phyloP scores from a whole-genome alignment of 768 basidiomycete species.

The Punctularia strigosozonata region DNA sequence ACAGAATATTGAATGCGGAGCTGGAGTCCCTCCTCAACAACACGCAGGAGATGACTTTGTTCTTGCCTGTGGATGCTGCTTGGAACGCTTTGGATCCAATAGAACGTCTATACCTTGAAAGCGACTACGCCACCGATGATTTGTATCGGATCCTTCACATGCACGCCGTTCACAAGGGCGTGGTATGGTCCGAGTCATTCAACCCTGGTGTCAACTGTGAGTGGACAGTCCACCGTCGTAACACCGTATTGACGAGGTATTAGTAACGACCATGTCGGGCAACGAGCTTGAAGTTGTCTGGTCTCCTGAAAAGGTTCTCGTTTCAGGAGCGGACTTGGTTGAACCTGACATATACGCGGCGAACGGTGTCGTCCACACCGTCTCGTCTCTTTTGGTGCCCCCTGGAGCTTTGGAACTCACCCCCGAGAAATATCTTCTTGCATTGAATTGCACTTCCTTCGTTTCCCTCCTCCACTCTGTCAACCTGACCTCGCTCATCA shows the following conservation, averaged over 20 bases:
- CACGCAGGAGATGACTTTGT: conserved; percentile 71
- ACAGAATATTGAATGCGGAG: conserved; percentile 54
- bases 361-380: conserved; percentile 89
- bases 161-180: conserved; percentile 53
- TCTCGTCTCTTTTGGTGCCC: conserved; percentile 75
- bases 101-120: conserved; percentile 83
- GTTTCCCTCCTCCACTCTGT: conserved; percentile 82
- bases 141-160: conserved; percentile 66
- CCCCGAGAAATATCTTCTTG: conserved; percentile 89
- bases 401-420: conserved; percentile 67
- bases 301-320: conserved; percentile 38
- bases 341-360: conserved; percentile 84
- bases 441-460: conserved; percentile 85
- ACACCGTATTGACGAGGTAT: background rate
- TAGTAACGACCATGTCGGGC: conserved; percentile 66
- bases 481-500: conserved; percentile 57
- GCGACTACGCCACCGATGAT: conserved; percentile 75
- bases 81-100: conserved; percentile 68
- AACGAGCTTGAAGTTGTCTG: conserved; percentile 47
- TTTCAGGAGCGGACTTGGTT: conserved; percentile 49
- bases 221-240: conserved; percentile 12
- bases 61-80: conserved; percentile 78
- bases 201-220: conserved; percentile 37
- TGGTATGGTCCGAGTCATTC: conserved; percentile 61
- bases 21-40: conserved; percentile 46